Evolutionary conservation across 805 yeast species (phyloP).

Genomic region (Yamadazyma scolyti): DNA sequence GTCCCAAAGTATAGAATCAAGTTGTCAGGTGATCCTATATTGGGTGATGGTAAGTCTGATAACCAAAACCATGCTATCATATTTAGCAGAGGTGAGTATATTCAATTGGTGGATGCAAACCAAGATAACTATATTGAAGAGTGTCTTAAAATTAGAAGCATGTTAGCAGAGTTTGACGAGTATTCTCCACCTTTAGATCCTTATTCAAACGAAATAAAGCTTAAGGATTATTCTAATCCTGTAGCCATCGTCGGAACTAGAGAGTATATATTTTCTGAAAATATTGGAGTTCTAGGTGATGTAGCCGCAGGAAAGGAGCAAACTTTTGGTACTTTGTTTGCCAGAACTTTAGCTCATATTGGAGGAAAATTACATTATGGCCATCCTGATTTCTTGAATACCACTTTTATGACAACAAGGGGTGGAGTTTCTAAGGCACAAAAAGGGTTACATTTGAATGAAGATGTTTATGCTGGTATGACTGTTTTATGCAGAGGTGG

Average conservation of each 20-base stretch:
- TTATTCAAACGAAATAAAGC: conserved; percentile 17
- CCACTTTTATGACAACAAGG: conserved; percentile 75
- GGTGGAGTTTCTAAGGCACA: conserved; percentile 89
- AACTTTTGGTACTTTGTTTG: conserved; percentile 81
- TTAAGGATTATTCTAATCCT: conserved; percentile 33
- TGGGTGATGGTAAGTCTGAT: conserved; percentile 89
- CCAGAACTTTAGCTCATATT: conserved; percentile 78
- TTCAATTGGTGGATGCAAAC: conserved; percentile 81
- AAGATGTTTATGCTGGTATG: conserved; percentile 89
- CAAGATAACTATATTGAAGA: conserved; percentile 86
- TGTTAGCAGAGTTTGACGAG: conserved; percentile 81
- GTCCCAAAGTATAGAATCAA: conserved; percentile 57
- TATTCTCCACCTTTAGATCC: conserved; percentile 42
- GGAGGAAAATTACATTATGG: conserved; percentile 88
- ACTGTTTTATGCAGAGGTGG: conserved; percentile 81
- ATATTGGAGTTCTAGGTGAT: conserved; percentile 82
- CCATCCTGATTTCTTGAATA: conserved; percentile 81
- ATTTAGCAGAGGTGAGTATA: conserved; percentile 80
- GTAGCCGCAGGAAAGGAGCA: conserved; percentile 91
- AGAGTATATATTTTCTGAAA: conserved; percentile 84
- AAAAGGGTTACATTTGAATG: conserved; percentile 80
- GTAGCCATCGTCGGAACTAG: conserved; percentile 87
- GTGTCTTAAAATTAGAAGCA: conserved; percentile 77
- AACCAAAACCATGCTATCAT: conserved; percentile 80
- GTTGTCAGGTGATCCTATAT: conserved; percentile 78